A percentile compares a stretch with the other conserved stretches of the same genome.
phyloP scores from a whole-genome alignment of 768 basidiomycete genomes.

The Dacryopinax spathularia region DNA sequence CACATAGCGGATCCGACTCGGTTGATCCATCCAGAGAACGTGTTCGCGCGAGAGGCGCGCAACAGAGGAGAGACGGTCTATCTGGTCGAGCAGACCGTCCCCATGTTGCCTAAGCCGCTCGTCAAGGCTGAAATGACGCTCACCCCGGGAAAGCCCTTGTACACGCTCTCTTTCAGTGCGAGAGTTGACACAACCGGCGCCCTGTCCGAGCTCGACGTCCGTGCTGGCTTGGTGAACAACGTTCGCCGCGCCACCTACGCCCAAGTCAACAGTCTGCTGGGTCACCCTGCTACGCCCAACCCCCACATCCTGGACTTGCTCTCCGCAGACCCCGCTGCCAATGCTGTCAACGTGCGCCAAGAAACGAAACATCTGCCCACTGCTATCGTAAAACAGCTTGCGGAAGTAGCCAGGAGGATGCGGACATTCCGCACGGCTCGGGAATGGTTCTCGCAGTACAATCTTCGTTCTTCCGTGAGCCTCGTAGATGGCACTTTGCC shows the following conservation, averaged over 20 bases:
- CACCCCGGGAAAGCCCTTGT: constrained; percentile 30
- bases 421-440: background rate
- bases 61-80: constrained; percentile 44
- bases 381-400: no score
- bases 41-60: constrained; percentile 44
- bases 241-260: constrained; percentile 51
- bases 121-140: constrained; percentile 28
- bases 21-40: constrained; percentile 55
- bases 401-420: no score
- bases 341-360: no score
- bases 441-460: background rate
- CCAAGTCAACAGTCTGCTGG: constrained; percentile 43
- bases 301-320: constrained; percentile 5
- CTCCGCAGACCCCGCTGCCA: background rate
- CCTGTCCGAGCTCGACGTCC: constrained; percentile 55
- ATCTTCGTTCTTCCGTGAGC: background rate
- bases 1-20: constrained; percentile 90
- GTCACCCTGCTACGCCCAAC: constrained; percentile 2
- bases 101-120: constrained; percentile 57
- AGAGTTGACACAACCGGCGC: constrained; percentile 47
- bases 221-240: constrained; percentile 60
- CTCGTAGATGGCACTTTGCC: constrained; percentile 14
- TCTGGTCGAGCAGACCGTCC: constrained; percentile 43
- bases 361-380: no score
- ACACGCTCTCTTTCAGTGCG: constrained; percentile 66